Evolutionary conservation across 768 basidiomycete genomes (phyloP).

Genomic region (Naematelia encephala): DNA sequence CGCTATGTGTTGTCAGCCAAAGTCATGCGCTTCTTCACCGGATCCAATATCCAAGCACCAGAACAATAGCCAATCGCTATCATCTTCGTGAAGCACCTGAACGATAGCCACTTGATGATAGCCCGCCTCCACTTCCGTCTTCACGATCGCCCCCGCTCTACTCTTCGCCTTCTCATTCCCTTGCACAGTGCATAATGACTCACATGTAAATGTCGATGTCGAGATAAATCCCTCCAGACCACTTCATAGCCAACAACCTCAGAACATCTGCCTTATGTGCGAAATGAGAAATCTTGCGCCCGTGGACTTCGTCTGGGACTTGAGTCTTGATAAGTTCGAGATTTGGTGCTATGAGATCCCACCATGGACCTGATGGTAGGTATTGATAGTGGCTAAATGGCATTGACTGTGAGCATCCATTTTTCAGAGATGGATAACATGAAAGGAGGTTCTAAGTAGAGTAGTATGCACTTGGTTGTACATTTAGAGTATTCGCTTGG

Average conservation of each 20-base stretch:
- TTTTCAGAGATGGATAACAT: too few relatives aligned
- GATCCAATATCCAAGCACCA: neutral
- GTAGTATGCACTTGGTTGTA: too few relatives aligned
- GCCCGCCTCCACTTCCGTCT: too few relatives aligned
- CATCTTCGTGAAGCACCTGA: neutral
- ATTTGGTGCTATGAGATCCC: conserved; percentile 43
- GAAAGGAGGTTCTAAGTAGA: too few relatives aligned
- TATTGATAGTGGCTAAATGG: conserved; percentile 50
- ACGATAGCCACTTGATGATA: too few relatives aligned
- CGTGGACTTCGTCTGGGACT: conserved; percentile 40
- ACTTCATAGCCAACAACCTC: conserved; percentile 42
- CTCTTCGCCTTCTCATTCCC: too few relatives aligned
- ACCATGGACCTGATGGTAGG: conserved; percentile 50
- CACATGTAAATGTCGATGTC: conserved; percentile 50
- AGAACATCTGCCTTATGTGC: conserved; percentile 50
- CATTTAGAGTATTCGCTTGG: too few relatives aligned
- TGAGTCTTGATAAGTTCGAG: conserved; percentile 46
- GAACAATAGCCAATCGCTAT: neutral
- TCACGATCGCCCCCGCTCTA: too few relatives aligned
- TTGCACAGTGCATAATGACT: conserved; percentile 13
- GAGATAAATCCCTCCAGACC: conserved; percentile 48
- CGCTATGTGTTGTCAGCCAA: too few relatives aligned
- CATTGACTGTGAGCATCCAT: too few relatives aligned
- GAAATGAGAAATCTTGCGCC: conserved; percentile 43
- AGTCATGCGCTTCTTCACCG: too few relatives aligned